Evolutionary conservation across 2,329 filamentous ascomycete genomes (phyloP).

Genomic region (Ascochyta rabiei): DNA sequence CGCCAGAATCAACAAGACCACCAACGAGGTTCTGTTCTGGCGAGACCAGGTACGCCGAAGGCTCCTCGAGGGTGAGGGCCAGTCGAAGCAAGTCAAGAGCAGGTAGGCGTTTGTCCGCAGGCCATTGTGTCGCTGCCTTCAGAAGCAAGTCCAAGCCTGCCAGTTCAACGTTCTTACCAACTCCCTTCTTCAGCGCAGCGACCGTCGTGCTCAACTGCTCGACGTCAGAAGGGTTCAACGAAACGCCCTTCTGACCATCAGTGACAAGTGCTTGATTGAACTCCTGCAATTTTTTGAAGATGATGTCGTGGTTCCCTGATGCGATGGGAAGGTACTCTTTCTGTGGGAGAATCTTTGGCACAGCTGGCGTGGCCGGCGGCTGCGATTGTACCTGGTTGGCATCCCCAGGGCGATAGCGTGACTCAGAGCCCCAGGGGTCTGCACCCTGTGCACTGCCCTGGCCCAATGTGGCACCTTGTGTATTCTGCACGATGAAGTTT

Average conservation of each 20-base stretch:
- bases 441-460: constrained; percentile 57
- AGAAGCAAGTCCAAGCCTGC: constrained; percentile 68
- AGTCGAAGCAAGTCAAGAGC: constrained; percentile 88
- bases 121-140: constrained; percentile 79
- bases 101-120: constrained; percentile 78
- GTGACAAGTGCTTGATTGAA: constrained; percentile 76
- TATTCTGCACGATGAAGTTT: constrained; percentile 90
- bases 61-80: constrained; percentile 69
- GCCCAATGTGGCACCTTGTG: constrained; percentile 83
- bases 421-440: constrained; percentile 80
- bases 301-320: constrained; percentile 70
- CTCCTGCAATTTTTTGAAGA: constrained; percentile 77
- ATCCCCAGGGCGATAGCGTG: constrained; percentile 78
- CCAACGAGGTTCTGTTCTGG: constrained; percentile 64
- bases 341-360: constrained; percentile 73
- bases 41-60: constrained; percentile 65
- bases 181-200: constrained; percentile 64
- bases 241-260: constrained; percentile 73
- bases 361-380: constrained; percentile 45
- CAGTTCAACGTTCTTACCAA: constrained; percentile 49
- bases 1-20: constrained; percentile 62
- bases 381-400: constrained; percentile 45
- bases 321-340: constrained; percentile 79
- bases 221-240: constrained; percentile 75
- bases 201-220: constrained; percentile 66